Evolutionary conservation across 2,329 filamentous ascomycete genomes (phyloP), one percentile per base, ranked within the genome.

Genomic region (Phyllosticta paracitricarpa): DNA sequence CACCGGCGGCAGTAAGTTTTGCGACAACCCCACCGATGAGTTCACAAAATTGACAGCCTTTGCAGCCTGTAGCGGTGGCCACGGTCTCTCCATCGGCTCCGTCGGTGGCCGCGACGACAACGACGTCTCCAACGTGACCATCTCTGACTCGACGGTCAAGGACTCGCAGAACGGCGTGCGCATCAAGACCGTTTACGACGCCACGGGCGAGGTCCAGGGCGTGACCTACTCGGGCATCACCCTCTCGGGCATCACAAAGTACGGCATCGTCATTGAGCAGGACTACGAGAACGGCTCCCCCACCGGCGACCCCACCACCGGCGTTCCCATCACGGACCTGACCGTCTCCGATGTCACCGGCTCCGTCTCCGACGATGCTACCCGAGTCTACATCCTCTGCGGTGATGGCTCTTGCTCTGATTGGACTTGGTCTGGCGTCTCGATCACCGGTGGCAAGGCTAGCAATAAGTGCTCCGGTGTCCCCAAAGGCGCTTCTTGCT

Each of bases 1-100:
- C 35, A 35, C 33, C 3, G 35, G n/a, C 4, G 22, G 54, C 28
- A 30, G 28, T 30, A 35, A 5, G 14, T 30, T 2, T 24, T 14
- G n/a, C 22, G 9, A 67, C 64, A 53, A 55, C 9, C 1, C 17
- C 57, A 63, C 68, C 14, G 73, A 78, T 64, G 68, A 68, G 1
- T 71, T 72, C 51, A 72, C 72, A 30, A 7, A 30, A 30, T 30
- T 30, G 5, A 30, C 28, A 30, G 7, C 6, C 19, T 30, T 30
- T 8, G 28, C 28, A 24, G 69, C 73, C 25, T 81, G 78, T 66
- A 71, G 73, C 3, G 77, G 78, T 26, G 77, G 78, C n/a, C 79
- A 81, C 66, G 81, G 81, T 54, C 71, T 84, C 6, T 81, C 79
- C 51, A 81, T 84, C 65, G 80, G 81, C 33, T 80, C 77, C 3